Evolutionary conservation across 2,329 filamentous ascomycete species (phyloP).

Genomic region (Camillea tinctor): DNA sequence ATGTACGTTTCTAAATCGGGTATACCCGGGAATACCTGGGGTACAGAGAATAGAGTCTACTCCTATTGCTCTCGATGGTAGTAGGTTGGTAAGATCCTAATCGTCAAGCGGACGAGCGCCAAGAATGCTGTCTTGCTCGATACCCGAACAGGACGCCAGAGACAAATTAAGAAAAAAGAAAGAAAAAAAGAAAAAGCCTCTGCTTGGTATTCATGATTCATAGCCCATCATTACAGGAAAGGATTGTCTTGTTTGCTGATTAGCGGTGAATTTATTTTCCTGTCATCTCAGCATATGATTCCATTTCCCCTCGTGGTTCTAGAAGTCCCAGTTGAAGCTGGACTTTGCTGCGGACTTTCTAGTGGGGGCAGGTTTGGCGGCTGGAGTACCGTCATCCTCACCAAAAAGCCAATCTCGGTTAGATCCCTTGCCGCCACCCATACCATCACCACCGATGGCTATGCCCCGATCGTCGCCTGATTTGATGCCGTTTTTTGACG

Average conservation of each 20-base stretch:
- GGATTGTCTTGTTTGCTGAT: conserved; percentile 8
- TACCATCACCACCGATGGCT: conserved; percentile 60
- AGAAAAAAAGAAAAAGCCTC: conserved; percentile 10
- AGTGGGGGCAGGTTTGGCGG: conserved; percentile 37
- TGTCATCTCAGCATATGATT: conserved; percentile 17
- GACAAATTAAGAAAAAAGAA: too few species aligned
- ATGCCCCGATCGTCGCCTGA: conserved; percentile 39
- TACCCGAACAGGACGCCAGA: neutral
- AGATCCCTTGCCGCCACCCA: conserved; percentile 60
- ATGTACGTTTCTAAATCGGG: neutral
- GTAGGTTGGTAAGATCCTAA: neutral
- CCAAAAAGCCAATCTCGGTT: conserved; percentile 59
- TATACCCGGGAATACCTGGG: neutral
- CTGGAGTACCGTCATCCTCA: conserved; percentile 43
- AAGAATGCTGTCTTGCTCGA: neutral
- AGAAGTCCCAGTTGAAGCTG: conserved; percentile 36
- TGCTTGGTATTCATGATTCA: conserved; percentile 13
- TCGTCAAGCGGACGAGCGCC: neutral
- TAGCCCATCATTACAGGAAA: conserved; percentile 18
- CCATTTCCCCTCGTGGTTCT: conserved; percentile 21
- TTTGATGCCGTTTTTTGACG: conserved; percentile 22
- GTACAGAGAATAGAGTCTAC: neutral
- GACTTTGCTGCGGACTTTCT: conserved; percentile 35
- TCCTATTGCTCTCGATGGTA: neutral
- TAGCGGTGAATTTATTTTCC: neutral